Conservation (phyloP, 2,329 filamentous ascomycete species). For the Exserohilum turcica region DNA sequence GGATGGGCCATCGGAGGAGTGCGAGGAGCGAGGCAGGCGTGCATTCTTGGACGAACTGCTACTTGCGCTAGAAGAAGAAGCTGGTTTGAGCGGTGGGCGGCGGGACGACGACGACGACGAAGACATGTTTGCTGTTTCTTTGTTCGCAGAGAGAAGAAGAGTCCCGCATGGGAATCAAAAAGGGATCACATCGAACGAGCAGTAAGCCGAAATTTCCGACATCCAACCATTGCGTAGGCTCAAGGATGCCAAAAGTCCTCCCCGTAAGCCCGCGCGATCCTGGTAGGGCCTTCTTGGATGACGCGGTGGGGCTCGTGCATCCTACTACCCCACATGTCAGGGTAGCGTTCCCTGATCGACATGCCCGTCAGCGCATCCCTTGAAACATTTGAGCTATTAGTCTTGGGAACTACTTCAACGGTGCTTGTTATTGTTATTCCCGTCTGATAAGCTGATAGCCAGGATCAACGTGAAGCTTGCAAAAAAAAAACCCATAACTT, state of each 20-base stretch:
- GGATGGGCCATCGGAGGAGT: constrained; percentile 14
- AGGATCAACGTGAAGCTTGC: neutral
- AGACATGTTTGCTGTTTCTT: constrained; percentile 16
- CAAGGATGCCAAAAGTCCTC: neutral
- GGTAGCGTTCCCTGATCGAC: constrained; percentile 1
- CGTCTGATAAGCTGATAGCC: neutral
- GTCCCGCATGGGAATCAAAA: neutral
- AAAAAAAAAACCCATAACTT: too few relatives aligned
- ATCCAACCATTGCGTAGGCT: neutral
- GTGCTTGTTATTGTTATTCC: neutral
- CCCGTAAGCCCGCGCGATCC: neutral
- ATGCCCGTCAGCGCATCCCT: neutral
- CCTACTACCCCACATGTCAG: constrained; percentile 14
- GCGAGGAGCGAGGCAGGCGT: constrained; percentile 30
- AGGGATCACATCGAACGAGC: constrained; percentile 9
- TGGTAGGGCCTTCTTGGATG: constrained; percentile 5
- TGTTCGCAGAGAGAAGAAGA: neutral
- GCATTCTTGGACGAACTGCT: constrained; percentile 29
- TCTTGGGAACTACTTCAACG: neutral
- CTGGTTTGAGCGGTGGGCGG: constrained; percentile 19
- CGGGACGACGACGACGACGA: constrained; percentile 15
- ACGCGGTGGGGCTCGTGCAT: constrained; percentile 18
- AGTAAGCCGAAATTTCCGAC: constrained; percentile 4
- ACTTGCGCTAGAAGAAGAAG: constrained; percentile 28
- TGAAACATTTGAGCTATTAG: neutral